Evolutionary conservation across 805 yeast genomes (phyloP), one percentile per base, ranked within the genome.

Genomic region (Spathaspora hagerdaliae): DNA sequence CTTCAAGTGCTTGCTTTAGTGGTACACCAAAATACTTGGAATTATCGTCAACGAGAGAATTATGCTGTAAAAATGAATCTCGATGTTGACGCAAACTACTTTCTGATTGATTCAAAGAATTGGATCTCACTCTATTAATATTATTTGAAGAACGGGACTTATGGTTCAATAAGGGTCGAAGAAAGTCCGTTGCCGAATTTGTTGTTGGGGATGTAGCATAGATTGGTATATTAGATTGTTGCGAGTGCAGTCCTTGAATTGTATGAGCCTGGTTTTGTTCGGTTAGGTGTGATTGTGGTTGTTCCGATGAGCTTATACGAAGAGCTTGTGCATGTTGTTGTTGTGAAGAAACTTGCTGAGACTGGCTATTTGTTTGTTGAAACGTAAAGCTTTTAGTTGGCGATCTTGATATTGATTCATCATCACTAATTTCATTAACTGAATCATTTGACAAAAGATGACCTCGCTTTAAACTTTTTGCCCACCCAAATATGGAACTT

Each of bases 21-120:
- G 92, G 79, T 4, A 84, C 89, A 12, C 97, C 97, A 54, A 74
- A 94, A 85, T 46, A 94, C 81, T 56, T 76, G 46, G 58, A 73
- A 64, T 68, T 76, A 60, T 58, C 79, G 64, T 63, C 78, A 48
- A 60, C 69, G 53, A 62, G 63, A 52, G 61, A 68, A 54, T 62
- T 75, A 65, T 56, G 71, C 52, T 59, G 75, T 55, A 78, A 56
- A 50, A 77, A 78, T 3, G 75, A 66, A 54, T 78, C 82, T 9
- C 82, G 61, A 48, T 75, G 80, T 47, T 72, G 77, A 48, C 77
- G 63, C 14, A 75, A 58, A 35, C 56, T 56, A 48, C 55, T 55
- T 27, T 52, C 73, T 54, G 53, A 50, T 37, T 57, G 64, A 53
- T 55, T 45, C 59, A 63, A 47, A 43, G 63, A 52, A 63, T 73